Evolutionary conservation across 23 red algal species (phyloP).

Genomic region (Gracilariopsis chorda): DNA sequence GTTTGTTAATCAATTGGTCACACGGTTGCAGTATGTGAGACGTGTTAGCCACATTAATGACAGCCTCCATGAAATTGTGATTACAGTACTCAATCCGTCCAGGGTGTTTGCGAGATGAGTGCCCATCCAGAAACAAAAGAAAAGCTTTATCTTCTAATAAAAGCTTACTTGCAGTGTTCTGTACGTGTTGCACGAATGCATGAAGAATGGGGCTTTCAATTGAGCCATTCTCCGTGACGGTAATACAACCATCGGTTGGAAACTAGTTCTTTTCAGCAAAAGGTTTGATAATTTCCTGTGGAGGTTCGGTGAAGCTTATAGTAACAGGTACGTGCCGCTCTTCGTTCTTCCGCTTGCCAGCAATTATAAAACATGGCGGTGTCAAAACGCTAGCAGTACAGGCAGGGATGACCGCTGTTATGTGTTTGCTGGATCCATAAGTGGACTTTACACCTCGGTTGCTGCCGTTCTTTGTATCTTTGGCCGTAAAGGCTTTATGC

Average conservation of each 20-base stretch:
- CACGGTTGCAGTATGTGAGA: not conserved
- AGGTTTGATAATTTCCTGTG: not conserved
- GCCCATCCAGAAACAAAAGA: not conserved
- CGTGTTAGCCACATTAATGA: not conserved
- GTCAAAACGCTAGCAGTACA: not conserved
- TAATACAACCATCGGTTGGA: not conserved
- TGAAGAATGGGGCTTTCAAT: not conserved
- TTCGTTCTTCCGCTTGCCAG: not conserved
- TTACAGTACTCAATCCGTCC: not conserved
- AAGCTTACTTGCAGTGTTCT: not conserved
- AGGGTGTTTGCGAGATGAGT: not conserved
- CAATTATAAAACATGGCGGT: not conserved
- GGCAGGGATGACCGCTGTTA: not conserved
- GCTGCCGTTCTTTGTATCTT: not conserved
- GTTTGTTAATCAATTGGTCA: conserved; percentile 7
- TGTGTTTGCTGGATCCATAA: not conserved
- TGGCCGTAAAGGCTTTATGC: not conserved
- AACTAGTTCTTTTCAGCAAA: not conserved
- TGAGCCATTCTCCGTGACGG: not conserved
- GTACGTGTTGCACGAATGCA: not conserved
- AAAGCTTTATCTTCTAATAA: not conserved
- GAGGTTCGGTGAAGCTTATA: not conserved
- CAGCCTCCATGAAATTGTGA: not conserved
- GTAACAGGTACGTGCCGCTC: not conserved
- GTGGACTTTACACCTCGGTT: not conserved